Base-by-base conservation (phyloP, 176 grass and related monocot genomes). In the Ampelocalamus luodianensis region DNA sequence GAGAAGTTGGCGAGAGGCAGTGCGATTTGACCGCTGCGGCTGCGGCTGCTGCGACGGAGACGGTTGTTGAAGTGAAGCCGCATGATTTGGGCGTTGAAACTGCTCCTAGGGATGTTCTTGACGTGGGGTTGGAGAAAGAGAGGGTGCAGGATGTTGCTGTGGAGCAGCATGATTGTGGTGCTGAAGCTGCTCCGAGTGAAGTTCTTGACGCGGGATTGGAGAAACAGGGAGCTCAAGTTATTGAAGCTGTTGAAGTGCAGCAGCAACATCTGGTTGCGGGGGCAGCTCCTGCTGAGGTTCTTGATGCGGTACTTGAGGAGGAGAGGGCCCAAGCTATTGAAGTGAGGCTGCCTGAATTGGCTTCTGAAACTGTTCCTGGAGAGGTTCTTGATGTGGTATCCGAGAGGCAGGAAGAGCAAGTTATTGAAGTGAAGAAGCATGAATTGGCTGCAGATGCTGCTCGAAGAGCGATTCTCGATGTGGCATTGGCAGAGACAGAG, bases 251-350 rank as follows among this genome's bases (percentile, higher is more conserved):
- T 49, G 32, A 12, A 61, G 74, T 20, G 49, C 50, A 83, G 23
- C 68, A 59, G 38, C 68, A 20, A 4, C 58, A 68, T 60, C 48
- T 55, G 43, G 44, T 34, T 22, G 65, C 40, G 14, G 84, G 49
- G 56, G n/a, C 56, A 22, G 72, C 71, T 72, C 68, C 64, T 62
- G 54, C 23, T 14, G 37, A 76, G 78, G 75, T 68, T 79, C 48
- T 46, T 70, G 54, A 74, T 50, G 72, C 72, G 9, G 48, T 8
- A 8, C 24, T 55, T 3, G 72, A 80, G 66, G 54, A 79, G 70
- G 84, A 82, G 80, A 65, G 56, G 48, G 76, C 23, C 44, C 81
- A 76, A 39, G 51, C 71, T 38, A 48, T 9, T 62, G 71, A 79
- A 40, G 77, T 49, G 54, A 77, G 74, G 10, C 36, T 74, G 7